A percentile compares a stretch with the other conserved stretches of the same genome.
phyloP scores from a whole-genome alignment of 129 eudicot species.

The Tanacetum coccineum region DNA sequence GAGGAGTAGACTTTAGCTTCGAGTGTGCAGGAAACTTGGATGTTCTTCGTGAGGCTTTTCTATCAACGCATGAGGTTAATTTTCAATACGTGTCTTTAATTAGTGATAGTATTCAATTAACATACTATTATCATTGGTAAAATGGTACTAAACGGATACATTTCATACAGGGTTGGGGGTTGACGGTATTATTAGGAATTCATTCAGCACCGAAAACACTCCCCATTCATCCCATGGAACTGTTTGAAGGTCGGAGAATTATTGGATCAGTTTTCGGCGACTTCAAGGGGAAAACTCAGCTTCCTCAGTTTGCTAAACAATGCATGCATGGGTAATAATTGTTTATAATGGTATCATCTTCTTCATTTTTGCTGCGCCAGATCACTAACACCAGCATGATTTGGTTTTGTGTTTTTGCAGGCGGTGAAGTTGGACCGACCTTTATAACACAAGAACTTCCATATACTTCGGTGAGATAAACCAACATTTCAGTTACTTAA shows the following conservation, averaged over 20 bases:
- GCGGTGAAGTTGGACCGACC: conserved; percentile 54
- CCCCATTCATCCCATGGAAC: conserved; percentile 77
- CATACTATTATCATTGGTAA: too few relatives aligned
- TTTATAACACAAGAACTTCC: conserved; percentile 77
- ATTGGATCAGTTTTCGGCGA: conserved; percentile 61
- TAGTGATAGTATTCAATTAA: too few relatives aligned
- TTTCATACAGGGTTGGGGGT: conserved; percentile 64
- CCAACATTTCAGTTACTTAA: conserved; percentile 57
- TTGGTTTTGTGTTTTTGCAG: conserved; percentile 27
- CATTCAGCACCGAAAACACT: conserved; percentile 58
- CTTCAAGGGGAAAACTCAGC: conserved; percentile 63
- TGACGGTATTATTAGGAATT: conserved; percentile 58
- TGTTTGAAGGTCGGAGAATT: conserved; percentile 63
- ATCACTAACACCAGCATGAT: not conserved
- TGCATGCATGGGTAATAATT: conserved; percentile 59
- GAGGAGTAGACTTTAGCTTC: conserved; percentile 63
- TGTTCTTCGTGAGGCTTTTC: conserved; percentile 62
- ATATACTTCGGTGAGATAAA: conserved; percentile 55
- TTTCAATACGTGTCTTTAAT: too few relatives aligned
- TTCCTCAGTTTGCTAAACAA: conserved; percentile 53
- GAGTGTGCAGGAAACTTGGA: conserved; percentile 70
- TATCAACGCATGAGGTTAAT: conserved; percentile 58
- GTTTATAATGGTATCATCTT: not conserved
- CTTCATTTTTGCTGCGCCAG: not conserved
- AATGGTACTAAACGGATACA: not conserved